A percentile compares a stretch with the other conserved stretches of the same genome.
Evolutionary conservation across 148 eudicot genomes (phyloP).

Genomic region (Persicaria maculosa): DNA sequence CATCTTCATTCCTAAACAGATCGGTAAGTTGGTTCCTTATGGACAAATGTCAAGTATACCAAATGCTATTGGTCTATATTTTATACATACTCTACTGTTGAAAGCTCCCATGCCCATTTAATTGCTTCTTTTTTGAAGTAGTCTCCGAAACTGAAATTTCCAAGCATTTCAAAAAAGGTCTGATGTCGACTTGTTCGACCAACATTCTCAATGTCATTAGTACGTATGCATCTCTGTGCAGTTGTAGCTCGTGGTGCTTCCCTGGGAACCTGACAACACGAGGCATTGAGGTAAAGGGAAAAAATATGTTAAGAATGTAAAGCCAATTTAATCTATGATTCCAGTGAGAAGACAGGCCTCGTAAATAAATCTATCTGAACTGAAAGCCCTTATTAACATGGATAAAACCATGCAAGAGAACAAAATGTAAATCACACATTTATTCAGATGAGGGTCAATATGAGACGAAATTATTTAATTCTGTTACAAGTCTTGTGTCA

Average conservation of each 20-base stretch:
- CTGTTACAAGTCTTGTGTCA: background rate
- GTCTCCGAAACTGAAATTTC: conserved; percentile 97
- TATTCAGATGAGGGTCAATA: background rate
- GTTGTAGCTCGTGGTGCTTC: conserved; percentile 85
- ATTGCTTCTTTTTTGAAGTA: conserved; percentile 95
- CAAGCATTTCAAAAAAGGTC: conserved; percentile 97
- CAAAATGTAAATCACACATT: background rate
- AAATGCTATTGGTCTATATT: background rate
- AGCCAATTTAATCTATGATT: background rate
- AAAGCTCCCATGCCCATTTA: conserved; percentile 96
- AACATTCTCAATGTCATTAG: conserved; percentile 94
- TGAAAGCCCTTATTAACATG: background rate
- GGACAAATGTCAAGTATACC: background rate
- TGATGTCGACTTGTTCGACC: conserved; percentile 95
- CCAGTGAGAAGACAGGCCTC: background rate
- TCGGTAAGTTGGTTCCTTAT: background rate
- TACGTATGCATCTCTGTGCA: conserved; percentile 90
- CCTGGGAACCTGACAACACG: conserved; percentile 59
- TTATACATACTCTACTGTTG: conserved; percentile 66
- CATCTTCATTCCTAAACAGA: background rate
- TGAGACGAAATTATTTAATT: background rate
- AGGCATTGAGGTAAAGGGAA: background rate
- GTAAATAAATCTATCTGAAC: background rate
- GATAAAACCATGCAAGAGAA: background rate
- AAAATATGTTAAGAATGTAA: background rate